These are phyloP conservation scores for Acacia melanoxylon DNA, from an alignment of 306 rosid species.

Conservation along the genomic window DNA sequence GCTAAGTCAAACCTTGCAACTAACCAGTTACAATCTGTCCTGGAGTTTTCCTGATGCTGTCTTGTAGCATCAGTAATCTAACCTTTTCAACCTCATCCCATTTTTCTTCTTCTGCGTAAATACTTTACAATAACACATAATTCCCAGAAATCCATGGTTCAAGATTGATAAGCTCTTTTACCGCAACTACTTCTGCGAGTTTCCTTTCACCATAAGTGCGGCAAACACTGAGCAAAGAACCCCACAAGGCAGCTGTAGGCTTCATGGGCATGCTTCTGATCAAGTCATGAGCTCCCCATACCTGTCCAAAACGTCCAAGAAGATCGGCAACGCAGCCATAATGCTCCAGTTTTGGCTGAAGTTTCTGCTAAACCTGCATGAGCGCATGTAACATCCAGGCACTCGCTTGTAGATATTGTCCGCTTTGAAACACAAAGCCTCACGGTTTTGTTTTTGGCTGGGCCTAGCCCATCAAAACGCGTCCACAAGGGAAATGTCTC, in stretches of 20 bases:
- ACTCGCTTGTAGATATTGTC: too few relatives aligned
- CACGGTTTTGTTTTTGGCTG: too few relatives aligned
- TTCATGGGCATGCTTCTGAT: slow-evolving; percentile 67
- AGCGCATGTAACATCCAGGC: too few relatives aligned
- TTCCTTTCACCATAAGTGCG: slow-evolving; percentile 64
- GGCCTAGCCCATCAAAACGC: too few relatives aligned
- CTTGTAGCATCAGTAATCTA: slow-evolving; percentile 57
- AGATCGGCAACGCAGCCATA: slow-evolving; percentile 84
- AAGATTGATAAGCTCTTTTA: slow-evolving; percentile 61
- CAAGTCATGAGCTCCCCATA: slow-evolving; percentile 62
- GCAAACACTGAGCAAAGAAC: slow-evolving; percentile 83
- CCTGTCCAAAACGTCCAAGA: slow-evolving; percentile 66
- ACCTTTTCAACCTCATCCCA: slow-evolving; percentile 89
- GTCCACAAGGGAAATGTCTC: too few relatives aligned
- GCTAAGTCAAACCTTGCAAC: slow-evolving; percentile 14
- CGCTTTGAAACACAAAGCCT: too few relatives aligned
- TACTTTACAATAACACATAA: slow-evolving; percentile 71
- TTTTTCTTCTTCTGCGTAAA: slow-evolving; percentile 74
- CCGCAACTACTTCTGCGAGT: slow-evolving; percentile 60
- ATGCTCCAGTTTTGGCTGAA: slow-evolving; percentile 73
- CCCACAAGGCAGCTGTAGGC: slow-evolving; percentile 82
- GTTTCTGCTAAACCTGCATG: slow-evolving; percentile 72
- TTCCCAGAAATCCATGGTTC: slow-evolving; percentile 90
- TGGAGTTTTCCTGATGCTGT: slow-evolving; percentile 56
- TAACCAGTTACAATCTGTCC: slow-evolving; percentile 71